Conservation (phyloP, 2,329 filamentous ascomycete species). For the Thielaviopsis populi region DNA sequence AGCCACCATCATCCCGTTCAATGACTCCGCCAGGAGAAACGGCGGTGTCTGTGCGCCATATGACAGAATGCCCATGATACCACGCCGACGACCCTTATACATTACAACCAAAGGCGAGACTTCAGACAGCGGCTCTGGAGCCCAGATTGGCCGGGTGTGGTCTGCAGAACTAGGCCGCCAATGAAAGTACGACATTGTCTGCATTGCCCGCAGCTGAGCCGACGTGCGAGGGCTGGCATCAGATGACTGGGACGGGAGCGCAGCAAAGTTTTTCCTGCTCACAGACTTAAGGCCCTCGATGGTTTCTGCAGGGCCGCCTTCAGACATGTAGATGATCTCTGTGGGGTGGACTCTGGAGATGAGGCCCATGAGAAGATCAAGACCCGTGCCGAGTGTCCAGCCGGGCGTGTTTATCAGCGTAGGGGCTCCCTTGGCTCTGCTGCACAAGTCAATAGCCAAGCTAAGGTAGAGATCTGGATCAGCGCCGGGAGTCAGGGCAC, state of each 20-base stretch:
- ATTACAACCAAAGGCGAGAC: slow-evolving; percentile 45
- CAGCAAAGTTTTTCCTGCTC: slow-evolving; percentile 30
- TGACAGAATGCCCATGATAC: slow-evolving; percentile 50
- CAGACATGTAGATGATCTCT: slow-evolving; percentile 54
- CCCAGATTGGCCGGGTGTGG: slow-evolving; percentile 29
- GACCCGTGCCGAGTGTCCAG: slow-evolving; percentile 56
- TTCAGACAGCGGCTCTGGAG: slow-evolving; percentile 38
- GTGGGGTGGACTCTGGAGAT: slow-evolving; percentile 39
- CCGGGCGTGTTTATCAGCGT: slow-evolving; percentile 61
- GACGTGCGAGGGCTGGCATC: slow-evolving; percentile 44
- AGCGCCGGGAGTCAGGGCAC: slow-evolving; percentile 47
- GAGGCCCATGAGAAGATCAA: slow-evolving; percentile 47
- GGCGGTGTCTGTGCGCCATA: slow-evolving; percentile 50
- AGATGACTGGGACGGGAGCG: slow-evolving; percentile 44
- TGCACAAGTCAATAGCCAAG: slow-evolving; percentile 48
- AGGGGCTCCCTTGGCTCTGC: slow-evolving; percentile 40
- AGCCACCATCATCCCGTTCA: slow-evolving; percentile 57
- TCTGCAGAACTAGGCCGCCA: slow-evolving; percentile 11
- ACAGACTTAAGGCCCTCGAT: slow-evolving; percentile 37
- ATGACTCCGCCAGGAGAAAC: slow-evolving; percentile 44
- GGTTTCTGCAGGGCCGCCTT: slow-evolving; percentile 43
- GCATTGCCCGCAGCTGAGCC: slow-evolving; percentile 55
- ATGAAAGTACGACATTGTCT: slow-evolving; percentile 70
- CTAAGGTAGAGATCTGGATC: slow-evolving; percentile 52
- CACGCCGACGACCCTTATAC: slow-evolving; percentile 36